Conservation (phyloP, 192 early-diverging fungal species). For the Backusella circina region DNA sequence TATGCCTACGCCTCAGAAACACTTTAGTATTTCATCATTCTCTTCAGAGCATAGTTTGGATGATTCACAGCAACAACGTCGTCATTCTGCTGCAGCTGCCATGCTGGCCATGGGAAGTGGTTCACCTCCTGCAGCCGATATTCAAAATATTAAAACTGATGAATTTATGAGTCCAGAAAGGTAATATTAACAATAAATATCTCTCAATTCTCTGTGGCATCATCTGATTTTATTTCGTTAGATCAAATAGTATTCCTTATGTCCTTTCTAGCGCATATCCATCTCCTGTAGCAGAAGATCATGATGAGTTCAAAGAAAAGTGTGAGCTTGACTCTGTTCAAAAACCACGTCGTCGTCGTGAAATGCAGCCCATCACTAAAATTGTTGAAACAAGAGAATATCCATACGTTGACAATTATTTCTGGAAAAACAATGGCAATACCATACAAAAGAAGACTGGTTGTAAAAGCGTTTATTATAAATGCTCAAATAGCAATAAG, state of each 20-base stretch:
- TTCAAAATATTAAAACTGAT: not conserved
- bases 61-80: conserved; percentile 18
- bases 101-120: conserved; percentile 29
- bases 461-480: conserved; percentile 58
- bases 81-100: conserved; percentile 27
- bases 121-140: not conserved
- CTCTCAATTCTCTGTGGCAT: not conserved
- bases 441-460: conserved; percentile 55
- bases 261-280: conserved; percentile 12
- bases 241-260: not conserved
- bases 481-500: conserved; percentile 54
- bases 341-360: conserved; percentile 48
- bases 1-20: not conserved
- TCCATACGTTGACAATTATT: conserved; percentile 46
- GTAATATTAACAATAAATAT: not conserved
- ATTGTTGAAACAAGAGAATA: conserved; percentile 51
- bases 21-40: not conserved
- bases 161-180: not conserved
- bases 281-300: conserved; percentile 14
- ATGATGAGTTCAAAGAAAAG: conserved; percentile 1
- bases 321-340: not conserved
- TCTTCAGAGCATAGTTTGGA: not conserved
- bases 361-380: conserved; percentile 59
- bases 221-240: not conserved
- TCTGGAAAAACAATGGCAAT: conserved; percentile 62